Base-by-base conservation (phyloP, 192 early-diverging fungal species). In the Piromyces finnis region DNA sequence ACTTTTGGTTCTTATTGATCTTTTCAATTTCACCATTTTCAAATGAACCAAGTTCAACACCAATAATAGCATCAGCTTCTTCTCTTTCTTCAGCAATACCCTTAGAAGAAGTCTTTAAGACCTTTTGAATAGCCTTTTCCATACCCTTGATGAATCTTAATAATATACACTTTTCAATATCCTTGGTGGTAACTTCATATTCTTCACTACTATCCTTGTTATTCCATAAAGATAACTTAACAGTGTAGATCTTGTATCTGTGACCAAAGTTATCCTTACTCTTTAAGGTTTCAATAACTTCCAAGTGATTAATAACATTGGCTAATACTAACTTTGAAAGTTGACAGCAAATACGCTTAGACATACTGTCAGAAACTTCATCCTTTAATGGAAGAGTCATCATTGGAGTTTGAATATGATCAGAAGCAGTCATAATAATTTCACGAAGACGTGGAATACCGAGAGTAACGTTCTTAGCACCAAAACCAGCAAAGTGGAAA, bases 371-470 rank as follows among this genome's bases (percentile, higher is more conserved):
- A 29, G 87, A 87, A 6, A 95, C 91, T 81, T 87, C 86, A 5
- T 86, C 81, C 12, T 87, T 84, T 82, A 98, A 85, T 27, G 94
- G 94, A 78, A 99, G 88, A 18, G 92, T 88, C 96, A 99, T 99
- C 81, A 92, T 88, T 0, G 98, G 98, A 5, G 96, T 98, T 82
- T 96, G 92, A 81, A 96, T 94, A 29, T 88, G 86, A 37, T 88
- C 87, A 16, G 95, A 96, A 12, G 97, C 98, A 11, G 96, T 97
- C 97, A 99, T 99, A 85, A 99, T 93, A 82, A 99, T 97, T 89
- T 99, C 98, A 84, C 97, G 94, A 80, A 99, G 87, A 90, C 98
- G 96, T 51, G 98, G 98, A 81, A 99, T 98, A 92, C 98, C 98
- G 51, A 99, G 91, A 5, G 98, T 99, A 29, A 99, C 98, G 91